Base-by-base conservation (phyloP, 352 stramenopile species). In the Elongisporangium senticosum region DNA sequence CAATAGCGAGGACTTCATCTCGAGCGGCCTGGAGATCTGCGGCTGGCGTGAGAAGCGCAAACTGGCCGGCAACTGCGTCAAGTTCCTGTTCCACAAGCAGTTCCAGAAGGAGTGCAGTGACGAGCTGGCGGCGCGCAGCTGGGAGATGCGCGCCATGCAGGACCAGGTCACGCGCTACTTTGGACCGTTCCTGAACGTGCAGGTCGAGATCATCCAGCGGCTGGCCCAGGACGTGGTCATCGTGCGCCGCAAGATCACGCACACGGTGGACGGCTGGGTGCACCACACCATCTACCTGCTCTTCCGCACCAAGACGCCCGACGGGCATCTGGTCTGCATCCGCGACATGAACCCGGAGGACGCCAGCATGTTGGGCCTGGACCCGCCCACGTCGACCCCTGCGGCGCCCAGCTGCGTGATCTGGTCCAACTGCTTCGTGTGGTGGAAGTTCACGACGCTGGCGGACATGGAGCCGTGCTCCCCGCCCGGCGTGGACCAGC, bases 201-300 rank as follows among this genome's bases (percentile, higher is more conserved):
- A 82, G 28, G 70, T 86, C 0, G 71, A 83, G 53, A 67, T 83
- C 39, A 67, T 86, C 24, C 75, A 86, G 63, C 75, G 73, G 17
- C 70, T 83, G 48, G 62, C 74, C 20, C 63, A 76, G 53, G 71
- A 86, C 53, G 73, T 83, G 20, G 75, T 82, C 37, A 69, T 86
- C 14, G 73, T 83, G 40, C 73, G 76, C 1, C 71, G 76, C 53
- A 78, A 77, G 66, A 83, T 81, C 49, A 79, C 73, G 61, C 73
- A 83, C 65, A 72, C 64, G n/a, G 61, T 78, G 33, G 73, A 83
- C 58, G 64, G 64, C 0, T 86, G 76, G 73, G 74, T 83, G 23
- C 73, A 83, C 65, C 70, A 86, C 63, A 88, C 80, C 7, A 83
- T 88, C 56, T 90, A 88, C 62, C 40, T 90, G 53, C 65, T 86